Evolutionary conservation across 108 stramenopile species (phyloP), one percentile per base, ranked within the genome.

Genomic region (Cyclotella baltica): DNA sequence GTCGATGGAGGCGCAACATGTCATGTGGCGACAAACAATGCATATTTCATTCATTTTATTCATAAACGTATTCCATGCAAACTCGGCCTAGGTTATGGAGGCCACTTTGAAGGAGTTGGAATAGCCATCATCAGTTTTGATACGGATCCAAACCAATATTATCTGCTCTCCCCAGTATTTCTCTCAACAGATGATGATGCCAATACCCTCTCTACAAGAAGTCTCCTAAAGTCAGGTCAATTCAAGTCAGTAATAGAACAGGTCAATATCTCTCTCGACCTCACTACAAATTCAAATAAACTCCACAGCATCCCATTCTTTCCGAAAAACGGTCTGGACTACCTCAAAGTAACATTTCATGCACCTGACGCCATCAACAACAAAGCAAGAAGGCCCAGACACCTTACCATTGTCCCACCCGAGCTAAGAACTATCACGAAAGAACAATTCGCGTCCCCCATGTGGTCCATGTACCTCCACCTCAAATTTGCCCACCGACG

Each of bases 121-220:
- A n/a, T n/a, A n/a, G n/a, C n/a, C n/a, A n/a, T n/a, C n/a, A n/a
- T n/a, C n/a, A n/a, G n/a, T n/a, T n/a, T n/a, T n/a, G n/a, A n/a
- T n/a, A n/a, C n/a, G n/a, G n/a, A n/a, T n/a, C n/a, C n/a, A n/a
- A 25, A 69, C 16, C 30, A 35, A 16, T 29, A 46, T 51, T 25
- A 28, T 69, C 33, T 53, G 23, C 11, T 69, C 30, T 33, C 51
- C 50, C 18, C 23, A 19, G 27, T 40, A 48, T 51, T 35, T 27
- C 29, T 35, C 47, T 67, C 65, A 47, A 46, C 68, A 18, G 8
- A 52, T 27, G 68, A 69, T 30, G 50, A 69, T 20, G 47, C 18
- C 33, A n/a, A 25, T 19, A 69, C 50, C 13, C 30, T 69, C 50
- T 69, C 50, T 10, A 51, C 68, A 48, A 46, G 68, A 50, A 4